Evolutionary conservation across 2,329 filamentous ascomycete species (phyloP).

Genomic region (Arthrocladium fulminans): DNA sequence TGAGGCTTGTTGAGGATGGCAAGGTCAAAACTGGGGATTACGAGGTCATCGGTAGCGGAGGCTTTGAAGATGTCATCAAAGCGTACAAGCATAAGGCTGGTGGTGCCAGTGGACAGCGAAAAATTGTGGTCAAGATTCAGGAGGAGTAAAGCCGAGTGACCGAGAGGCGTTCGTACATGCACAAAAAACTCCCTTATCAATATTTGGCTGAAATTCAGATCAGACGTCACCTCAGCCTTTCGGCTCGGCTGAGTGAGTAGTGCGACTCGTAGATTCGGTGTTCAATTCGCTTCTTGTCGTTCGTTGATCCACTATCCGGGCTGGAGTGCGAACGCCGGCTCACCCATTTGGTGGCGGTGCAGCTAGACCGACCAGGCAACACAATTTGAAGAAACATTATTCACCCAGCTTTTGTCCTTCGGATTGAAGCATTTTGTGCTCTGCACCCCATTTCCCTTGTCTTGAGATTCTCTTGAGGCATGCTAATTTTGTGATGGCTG

Average conservation of each 20-base stretch:
- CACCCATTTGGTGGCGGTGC: too few species aligned
- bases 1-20: constrained; percentile 18
- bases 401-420: neutral
- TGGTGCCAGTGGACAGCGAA: constrained; percentile 19
- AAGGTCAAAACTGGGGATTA: constrained; percentile 18
- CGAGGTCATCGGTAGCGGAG: constrained; percentile 21
- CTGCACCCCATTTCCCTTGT: neutral
- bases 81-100: constrained; percentile 21
- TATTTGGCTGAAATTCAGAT: too few species aligned
- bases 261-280: too few species aligned
- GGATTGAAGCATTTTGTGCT: too few species aligned
- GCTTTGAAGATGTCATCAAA: constrained; percentile 22
- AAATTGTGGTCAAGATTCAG: constrained; percentile 23
- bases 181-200: too few species aligned
- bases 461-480: neutral
- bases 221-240: neutral
- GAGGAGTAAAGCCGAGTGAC: constrained; percentile 11
- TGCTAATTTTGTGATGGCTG: neutral
- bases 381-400: neutral
- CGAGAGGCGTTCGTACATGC: neutral
- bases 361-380: neutral
- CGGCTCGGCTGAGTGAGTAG: too few species aligned
- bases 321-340: neutral
- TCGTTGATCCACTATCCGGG: neutral
- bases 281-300: too few species aligned